phyloP scores from a whole-genome alignment of 208 protist genomes.

The Trypanosoma conorhini region DNA sequence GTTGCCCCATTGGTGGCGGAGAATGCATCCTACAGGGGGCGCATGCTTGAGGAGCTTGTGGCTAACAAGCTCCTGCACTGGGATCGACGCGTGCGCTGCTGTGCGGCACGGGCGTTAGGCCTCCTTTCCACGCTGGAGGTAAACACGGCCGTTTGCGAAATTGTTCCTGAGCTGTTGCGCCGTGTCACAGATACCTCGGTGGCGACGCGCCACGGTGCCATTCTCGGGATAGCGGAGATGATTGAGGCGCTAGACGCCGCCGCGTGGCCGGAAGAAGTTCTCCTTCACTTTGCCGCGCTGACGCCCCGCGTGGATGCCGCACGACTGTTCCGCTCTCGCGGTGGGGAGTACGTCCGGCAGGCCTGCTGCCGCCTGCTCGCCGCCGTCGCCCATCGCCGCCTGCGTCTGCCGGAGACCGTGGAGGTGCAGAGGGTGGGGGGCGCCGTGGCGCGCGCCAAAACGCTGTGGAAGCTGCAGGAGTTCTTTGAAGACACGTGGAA shows the following conservation, averaged over 20 bases:
- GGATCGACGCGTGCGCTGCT: constrained; percentile 83
- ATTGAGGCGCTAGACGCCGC: constrained; percentile 51
- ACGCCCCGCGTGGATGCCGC: constrained; percentile 85
- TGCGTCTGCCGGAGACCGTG: constrained; percentile 72
- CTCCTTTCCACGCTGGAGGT: constrained; percentile 48
- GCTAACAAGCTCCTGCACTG: constrained; percentile 89
- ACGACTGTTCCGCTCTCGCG: constrained; percentile 94
- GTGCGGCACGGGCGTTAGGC: constrained; percentile 82
- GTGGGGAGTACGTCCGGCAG: constrained; percentile 92
- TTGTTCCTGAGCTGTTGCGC: constrained; percentile 53
- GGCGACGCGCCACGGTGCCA: constrained; percentile 89
- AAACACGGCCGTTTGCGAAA: constrained; percentile 17
- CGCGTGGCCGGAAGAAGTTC: constrained; percentile 38
- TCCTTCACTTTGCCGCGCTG: constrained; percentile 43
- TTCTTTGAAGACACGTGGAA: constrained; percentile 90
- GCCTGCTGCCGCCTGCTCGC: constrained; percentile 91
- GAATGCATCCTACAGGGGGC: constrained; percentile 75
- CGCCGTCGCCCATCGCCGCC: constrained; percentile 48
- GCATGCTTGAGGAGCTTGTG: constrained; percentile 91
- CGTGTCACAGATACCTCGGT: constrained; percentile 61
- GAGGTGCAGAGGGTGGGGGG: constrained; percentile 57
- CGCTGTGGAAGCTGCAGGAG: constrained; percentile 65
- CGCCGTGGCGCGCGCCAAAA: constrained; percentile 47
- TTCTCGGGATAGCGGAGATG: constrained; percentile 90
- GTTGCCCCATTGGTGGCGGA: constrained; percentile 74